Percentiles rank a stretch among this genome's conserved stretches.
These are phyloP conservation scores for Talaromyces thailandensis DNA, from an alignment of 495 filamentous ascomycete genomes.

Conservation along the genomic window DNA sequence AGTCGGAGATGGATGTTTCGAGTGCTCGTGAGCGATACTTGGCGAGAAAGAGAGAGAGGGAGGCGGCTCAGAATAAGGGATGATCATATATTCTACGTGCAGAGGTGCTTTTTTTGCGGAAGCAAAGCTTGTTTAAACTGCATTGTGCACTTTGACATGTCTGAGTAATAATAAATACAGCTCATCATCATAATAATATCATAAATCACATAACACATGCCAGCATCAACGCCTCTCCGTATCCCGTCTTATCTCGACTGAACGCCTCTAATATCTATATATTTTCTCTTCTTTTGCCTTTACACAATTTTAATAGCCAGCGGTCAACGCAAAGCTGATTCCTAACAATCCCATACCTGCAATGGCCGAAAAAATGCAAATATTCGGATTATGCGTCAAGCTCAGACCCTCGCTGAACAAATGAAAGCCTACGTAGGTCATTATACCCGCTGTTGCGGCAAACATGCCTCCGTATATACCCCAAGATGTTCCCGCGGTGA, in stretches of 20 bases:
- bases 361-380: slow-evolving; percentile 82
- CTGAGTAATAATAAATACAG: not conserved
- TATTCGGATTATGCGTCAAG: slow-evolving; percentile 65
- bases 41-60: slow-evolving; percentile 73
- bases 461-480: slow-evolving; percentile 85
- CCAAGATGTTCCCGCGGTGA: slow-evolving; percentile 43
- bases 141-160: not conserved
- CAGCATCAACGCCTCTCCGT: not conserved
- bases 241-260: not conserved
- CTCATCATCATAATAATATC: not conserved
- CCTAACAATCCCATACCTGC: slow-evolving; percentile 86
- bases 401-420: slow-evolving; percentile 79
- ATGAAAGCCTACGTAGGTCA: slow-evolving; percentile 85
- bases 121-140: not conserved
- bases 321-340: slow-evolving; percentile 74
- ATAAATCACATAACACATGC: not conserved
- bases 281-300: not conserved
- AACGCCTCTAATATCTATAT: not conserved
- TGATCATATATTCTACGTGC: not conserved
- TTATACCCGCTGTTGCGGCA: slow-evolving; percentile 83
- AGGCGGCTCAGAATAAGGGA: slow-evolving; percentile 14
- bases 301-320: slow-evolving; percentile 17
- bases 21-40: slow-evolving; percentile 84
- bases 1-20: slow-evolving; percentile 71
- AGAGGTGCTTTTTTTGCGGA: no score